These are phyloP conservation scores for Phaeophleospora eucalypticola DNA, from an alignment of 2,329 filamentous ascomycete genomes.

Conservation along the genomic window DNA sequence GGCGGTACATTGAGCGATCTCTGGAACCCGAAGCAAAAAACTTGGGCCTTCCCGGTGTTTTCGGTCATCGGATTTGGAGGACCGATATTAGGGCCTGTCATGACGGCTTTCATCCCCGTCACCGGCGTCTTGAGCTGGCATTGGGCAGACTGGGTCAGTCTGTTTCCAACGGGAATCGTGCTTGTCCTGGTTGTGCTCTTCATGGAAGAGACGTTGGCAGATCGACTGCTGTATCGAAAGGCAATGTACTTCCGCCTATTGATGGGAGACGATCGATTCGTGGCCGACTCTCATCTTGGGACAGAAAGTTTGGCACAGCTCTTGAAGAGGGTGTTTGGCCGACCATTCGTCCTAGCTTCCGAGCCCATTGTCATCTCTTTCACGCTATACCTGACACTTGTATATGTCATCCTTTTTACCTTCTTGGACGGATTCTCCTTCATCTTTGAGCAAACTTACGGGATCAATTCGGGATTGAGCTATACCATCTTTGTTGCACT, in stretches of 20 bases:
- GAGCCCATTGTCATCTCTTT: slow-evolving; percentile 45
- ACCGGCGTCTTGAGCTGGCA: slow-evolving; percentile 22
- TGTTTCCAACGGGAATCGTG: slow-evolving; percentile 17
- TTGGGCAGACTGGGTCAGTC: slow-evolving; percentile 37
- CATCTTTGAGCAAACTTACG: too few species aligned
- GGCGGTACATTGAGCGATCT: slow-evolving; percentile 37
- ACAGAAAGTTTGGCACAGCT: slow-evolving; percentile 7
- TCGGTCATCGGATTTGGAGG: slow-evolving; percentile 4
- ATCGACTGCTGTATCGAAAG: slow-evolving; percentile 31
- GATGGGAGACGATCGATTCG: slow-evolving; percentile 16
- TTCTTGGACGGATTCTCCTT: too few species aligned
- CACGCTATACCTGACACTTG: slow-evolving; percentile 49
- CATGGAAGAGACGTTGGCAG: slow-evolving; percentile 47
- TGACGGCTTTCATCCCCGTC: slow-evolving; percentile 13
- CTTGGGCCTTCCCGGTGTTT: slow-evolving; percentile 2
- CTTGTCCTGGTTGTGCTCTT: slow-evolving; percentile 32
- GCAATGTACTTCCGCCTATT: slow-evolving; percentile 23
- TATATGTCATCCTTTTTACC: too few species aligned
- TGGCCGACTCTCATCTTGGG: slow-evolving; percentile 11
- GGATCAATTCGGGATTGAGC: too few species aligned
- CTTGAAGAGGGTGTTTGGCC: slow-evolving; percentile 8
- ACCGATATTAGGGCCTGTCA: slow-evolving; percentile 20
- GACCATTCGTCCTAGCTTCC: slow-evolving; percentile 13
- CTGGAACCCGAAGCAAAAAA: neutral
- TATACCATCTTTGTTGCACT: slow-evolving; percentile 36